These are phyloP conservation scores for Tricholoma matsutake DNA, from an alignment of 768 basidiomycete genomes.

Conservation along the genomic window DNA sequence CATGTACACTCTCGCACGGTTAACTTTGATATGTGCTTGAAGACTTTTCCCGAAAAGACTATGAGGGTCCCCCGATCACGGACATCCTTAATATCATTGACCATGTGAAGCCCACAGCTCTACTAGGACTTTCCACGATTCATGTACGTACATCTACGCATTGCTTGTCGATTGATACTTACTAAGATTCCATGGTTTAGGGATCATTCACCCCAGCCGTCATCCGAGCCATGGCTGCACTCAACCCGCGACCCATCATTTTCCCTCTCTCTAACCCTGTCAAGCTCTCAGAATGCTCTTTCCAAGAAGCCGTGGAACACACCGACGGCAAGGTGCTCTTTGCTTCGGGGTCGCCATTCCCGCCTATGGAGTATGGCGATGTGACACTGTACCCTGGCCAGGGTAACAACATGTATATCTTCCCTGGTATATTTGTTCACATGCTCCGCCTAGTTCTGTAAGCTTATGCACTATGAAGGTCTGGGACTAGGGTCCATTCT, in stretches of 20 bases:
- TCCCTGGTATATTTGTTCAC: constrained; percentile 45
- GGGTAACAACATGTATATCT: constrained; percentile 94
- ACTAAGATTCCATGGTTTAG: constrained; percentile 23
- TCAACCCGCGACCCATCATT: constrained; percentile 83
- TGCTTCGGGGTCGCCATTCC: constrained; percentile 88
- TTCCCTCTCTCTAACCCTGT: constrained; percentile 93
- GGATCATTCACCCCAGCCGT: constrained; percentile 74
- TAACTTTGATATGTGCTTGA: constrained; percentile 7
- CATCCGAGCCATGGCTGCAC: constrained; percentile 70
- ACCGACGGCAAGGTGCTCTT: constrained; percentile 79
- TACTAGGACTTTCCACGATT: constrained; percentile 88
- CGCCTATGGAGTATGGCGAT: constrained; percentile 53
- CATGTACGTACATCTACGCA: constrained; percentile 35
- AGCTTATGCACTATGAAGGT: constrained; percentile 32
- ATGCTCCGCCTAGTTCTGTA: background rate
- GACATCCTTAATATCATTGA: constrained; percentile 75
- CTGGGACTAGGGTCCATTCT: constrained; percentile 81
- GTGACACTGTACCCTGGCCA: constrained; percentile 72
- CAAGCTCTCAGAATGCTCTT: constrained; percentile 77
- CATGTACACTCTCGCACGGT: background rate
- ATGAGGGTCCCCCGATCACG: constrained; percentile 70
- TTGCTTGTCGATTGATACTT: background rate
- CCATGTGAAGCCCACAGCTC: constrained; percentile 82
- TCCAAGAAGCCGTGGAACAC: constrained; percentile 67
- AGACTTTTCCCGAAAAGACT: constrained; percentile 85